phyloP scores from a whole-genome alignment of 176 grass and related monocot species.

The Phoenix dactylifera region DNA sequence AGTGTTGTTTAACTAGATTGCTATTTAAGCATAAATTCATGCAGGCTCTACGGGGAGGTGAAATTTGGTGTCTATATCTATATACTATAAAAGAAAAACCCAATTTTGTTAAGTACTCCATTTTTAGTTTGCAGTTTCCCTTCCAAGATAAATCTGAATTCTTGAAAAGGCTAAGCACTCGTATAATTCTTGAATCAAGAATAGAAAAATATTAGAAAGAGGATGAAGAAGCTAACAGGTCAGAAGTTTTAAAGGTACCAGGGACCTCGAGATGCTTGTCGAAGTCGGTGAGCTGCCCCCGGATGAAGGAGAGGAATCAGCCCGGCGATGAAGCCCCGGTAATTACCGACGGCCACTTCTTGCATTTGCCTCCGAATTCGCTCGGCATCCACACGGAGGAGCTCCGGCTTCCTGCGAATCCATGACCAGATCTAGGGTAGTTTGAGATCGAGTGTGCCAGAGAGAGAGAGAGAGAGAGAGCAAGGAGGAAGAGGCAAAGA shows the following conservation, averaged over 20 bases:
- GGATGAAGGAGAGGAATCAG: constrained; percentile 93
- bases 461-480: neutral
- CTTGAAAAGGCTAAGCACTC: too few relatives aligned
- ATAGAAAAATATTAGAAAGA: neutral
- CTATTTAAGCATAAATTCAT: too few relatives aligned
- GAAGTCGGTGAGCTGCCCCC: constrained; percentile 77
- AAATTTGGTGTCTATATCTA: too few relatives aligned
- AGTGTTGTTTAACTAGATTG: too few relatives aligned
- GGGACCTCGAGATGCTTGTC: constrained; percentile 71
- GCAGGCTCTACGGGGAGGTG: too few relatives aligned
- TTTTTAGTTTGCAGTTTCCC: too few relatives aligned
- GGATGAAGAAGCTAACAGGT: neutral
- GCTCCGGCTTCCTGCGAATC: constrained; percentile 84
- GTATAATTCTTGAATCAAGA: neutral
- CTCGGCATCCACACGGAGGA: constrained; percentile 94
- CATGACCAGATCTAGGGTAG: constrained; percentile 1
- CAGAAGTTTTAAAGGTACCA: constrained; percentile 33
- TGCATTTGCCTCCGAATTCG: constrained; percentile 97
- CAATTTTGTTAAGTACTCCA: too few relatives aligned
- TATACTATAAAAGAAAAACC: too few relatives aligned
- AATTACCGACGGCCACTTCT: constrained; percentile 98
- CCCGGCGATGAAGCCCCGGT: constrained; percentile 79
- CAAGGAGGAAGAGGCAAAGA: neutral
- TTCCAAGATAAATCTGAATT: too few relatives aligned
- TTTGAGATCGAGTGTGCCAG: too few relatives aligned